These are phyloP conservation scores for Pseudogymnoascus verrucosus DNA, from an alignment of 2,329 filamentous ascomycete species.

Conservation along the genomic window DNA sequence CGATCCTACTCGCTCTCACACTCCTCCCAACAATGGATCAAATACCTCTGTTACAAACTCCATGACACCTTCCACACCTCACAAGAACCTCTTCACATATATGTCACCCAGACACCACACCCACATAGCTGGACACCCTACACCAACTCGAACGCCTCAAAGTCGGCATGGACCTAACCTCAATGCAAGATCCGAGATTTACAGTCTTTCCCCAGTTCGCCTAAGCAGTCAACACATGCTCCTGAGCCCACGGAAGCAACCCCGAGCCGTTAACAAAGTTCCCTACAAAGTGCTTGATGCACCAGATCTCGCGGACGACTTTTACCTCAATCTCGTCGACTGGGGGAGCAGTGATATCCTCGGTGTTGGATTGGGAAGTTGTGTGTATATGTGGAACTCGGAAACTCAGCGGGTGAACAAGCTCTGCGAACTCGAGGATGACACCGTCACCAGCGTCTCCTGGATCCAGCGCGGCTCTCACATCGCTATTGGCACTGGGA, in stretches of 20 bases:
- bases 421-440: slow-evolving; percentile 84
- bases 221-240: slow-evolving; percentile 91
- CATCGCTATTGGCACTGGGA: slow-evolving; percentile 87
- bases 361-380: slow-evolving; percentile 83
- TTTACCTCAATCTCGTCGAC: slow-evolving; percentile 94
- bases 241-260: slow-evolving; percentile 79
- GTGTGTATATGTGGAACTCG: slow-evolving; percentile 98
- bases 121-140: slow-evolving; percentile 70
- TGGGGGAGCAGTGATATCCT: slow-evolving; percentile 95
- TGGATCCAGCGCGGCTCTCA: slow-evolving; percentile 99
- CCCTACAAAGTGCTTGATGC: slow-evolving; percentile 97
- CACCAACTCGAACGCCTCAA: slow-evolving; percentile 81
- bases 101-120: slow-evolving; percentile 64
- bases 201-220: slow-evolving; percentile 89
- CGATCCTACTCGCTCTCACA: slow-evolving; percentile 67
- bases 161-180: slow-evolving; percentile 82
- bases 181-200: slow-evolving; percentile 84
- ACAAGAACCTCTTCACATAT: slow-evolving; percentile 95
- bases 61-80: slow-evolving; percentile 86
- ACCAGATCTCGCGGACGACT: slow-evolving; percentile 91
- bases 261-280: slow-evolving; percentile 86
- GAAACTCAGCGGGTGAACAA: slow-evolving; percentile 86
- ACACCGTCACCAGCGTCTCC: slow-evolving; percentile 91
- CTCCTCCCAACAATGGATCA: slow-evolving; percentile 63
- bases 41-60: slow-evolving; percentile 59